phyloP scores from a whole-genome alignment of 1,284 basidiomycete genomes.

The Coniophora puteana region DNA sequence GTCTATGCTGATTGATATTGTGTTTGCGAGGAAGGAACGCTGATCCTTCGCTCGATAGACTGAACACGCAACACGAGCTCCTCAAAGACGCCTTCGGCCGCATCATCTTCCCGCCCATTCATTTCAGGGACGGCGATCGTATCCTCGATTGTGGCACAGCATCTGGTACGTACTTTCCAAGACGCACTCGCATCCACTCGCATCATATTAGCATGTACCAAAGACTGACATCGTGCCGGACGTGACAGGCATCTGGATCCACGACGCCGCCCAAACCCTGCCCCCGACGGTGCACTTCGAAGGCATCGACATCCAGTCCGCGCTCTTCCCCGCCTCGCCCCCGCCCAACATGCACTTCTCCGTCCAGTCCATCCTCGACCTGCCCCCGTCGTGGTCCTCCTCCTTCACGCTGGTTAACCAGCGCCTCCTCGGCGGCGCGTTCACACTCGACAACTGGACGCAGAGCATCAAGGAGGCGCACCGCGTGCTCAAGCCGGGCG shows the following conservation, averaged over 20 bases:
- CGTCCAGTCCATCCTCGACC: constrained; percentile 83
- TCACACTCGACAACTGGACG: constrained; percentile 14
- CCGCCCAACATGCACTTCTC: constrained; percentile 90
- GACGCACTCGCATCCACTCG: no score
- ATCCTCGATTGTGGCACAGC: no score
- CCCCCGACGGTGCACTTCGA: not conserved
- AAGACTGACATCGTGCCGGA: not conserved
- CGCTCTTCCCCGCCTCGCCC: constrained; percentile 62
- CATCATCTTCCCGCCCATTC: no score
- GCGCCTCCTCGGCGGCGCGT: constrained; percentile 16
- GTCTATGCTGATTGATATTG: no score
- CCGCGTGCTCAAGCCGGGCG: constrained; percentile 19
- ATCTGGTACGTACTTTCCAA: no score
- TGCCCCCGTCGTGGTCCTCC: constrained; percentile 7
- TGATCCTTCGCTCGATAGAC: no score
- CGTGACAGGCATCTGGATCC: not conserved
- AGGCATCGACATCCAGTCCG: not conserved
- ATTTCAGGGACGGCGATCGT: no score
- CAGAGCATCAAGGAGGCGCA: constrained; percentile 12
- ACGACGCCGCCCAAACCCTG: not conserved
- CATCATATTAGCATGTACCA: not conserved
- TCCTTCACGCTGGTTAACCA: constrained; percentile 19
- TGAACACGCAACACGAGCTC: no score
- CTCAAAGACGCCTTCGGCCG: no score
- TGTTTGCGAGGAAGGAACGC: no score